Conservation (phyloP, 768 basidiomycete species). For the Panaeolus cyanescens region DNA sequence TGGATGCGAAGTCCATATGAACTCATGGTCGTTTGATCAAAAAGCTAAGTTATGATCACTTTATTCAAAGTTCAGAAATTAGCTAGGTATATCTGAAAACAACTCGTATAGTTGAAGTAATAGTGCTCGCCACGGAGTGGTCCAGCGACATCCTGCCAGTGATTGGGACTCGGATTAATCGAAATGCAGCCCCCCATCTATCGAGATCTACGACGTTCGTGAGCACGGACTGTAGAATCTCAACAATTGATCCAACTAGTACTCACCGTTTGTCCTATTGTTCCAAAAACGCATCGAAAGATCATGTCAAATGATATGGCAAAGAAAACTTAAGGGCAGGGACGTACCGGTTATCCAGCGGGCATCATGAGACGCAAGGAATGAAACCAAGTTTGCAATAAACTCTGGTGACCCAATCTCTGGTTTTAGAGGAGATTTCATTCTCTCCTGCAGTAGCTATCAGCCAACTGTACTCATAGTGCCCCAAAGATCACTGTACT, state of each 20-base stretch:
- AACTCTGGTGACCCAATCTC: conserved; percentile 24
- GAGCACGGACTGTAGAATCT: background rate
- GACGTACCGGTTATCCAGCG: conserved; percentile 34
- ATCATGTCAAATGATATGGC: background rate
- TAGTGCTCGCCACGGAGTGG: no score
- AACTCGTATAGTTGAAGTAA: no score
- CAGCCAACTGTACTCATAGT: background rate
- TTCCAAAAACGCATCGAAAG: background rate
- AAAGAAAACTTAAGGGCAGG: background rate
- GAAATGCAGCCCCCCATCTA: conserved; percentile 8
- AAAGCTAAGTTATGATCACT: no score
- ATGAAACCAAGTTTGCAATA: conserved; percentile 37
- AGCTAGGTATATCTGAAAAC: no score
- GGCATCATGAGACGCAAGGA: conserved; percentile 35
- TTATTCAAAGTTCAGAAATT: no score
- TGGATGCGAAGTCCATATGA: no score
- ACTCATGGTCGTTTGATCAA: no score
- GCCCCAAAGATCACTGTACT: conserved; percentile 4
- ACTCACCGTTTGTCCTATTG: background rate
- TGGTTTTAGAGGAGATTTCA: background rate
- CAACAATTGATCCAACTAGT: background rate
- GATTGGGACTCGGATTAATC: no score
- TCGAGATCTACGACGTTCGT: conserved; percentile 4
- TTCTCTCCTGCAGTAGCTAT: background rate
- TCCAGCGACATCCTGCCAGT: no score